phyloP scores from a whole-genome alignment of 2,329 filamentous ascomycete genomes.

The Eurotiales sp. region DNA sequence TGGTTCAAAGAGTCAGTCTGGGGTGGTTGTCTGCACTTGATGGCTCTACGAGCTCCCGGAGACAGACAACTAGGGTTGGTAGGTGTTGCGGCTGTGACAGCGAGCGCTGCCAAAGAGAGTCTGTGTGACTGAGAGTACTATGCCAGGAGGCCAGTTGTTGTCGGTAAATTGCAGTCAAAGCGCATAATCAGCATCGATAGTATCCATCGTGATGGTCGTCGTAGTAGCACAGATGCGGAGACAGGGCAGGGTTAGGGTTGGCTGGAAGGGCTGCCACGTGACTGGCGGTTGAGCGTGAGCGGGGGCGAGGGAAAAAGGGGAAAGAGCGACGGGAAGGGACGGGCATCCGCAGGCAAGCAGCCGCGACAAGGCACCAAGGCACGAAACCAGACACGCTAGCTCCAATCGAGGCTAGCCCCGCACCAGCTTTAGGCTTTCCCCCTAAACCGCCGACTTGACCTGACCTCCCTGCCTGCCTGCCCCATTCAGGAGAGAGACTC shows the following conservation, averaged over 20 bases:
- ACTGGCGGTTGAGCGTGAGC: conserved; percentile 3
- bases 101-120: too few species aligned
- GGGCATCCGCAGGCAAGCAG: conserved; percentile 9
- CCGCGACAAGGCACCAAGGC: conserved; percentile 10
- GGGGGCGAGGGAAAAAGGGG: conserved; percentile 3
- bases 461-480: conserved; percentile 6
- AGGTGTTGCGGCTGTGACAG: too few species aligned
- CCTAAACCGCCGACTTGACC: conserved; percentile 14
- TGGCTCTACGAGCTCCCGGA: too few species aligned
- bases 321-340: conserved; percentile 3
- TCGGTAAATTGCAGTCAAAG: too few species aligned
- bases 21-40: neutral
- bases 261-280: conserved; percentile 4
- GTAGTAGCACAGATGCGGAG: too few species aligned
- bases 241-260: neutral
- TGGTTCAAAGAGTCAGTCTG: neutral
- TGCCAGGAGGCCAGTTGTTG: too few species aligned
- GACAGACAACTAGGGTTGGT: too few species aligned
- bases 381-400: conserved; percentile 1
- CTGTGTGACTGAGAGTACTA: too few species aligned
- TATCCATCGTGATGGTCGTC: too few species aligned
- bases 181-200: too few species aligned
- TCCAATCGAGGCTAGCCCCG: neutral
- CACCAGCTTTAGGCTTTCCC: conserved; percentile 14
- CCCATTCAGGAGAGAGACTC: conserved; percentile 18